Evolutionary conservation across 306 rosid species (phyloP).

Genomic region (Castanea crenata): DNA sequence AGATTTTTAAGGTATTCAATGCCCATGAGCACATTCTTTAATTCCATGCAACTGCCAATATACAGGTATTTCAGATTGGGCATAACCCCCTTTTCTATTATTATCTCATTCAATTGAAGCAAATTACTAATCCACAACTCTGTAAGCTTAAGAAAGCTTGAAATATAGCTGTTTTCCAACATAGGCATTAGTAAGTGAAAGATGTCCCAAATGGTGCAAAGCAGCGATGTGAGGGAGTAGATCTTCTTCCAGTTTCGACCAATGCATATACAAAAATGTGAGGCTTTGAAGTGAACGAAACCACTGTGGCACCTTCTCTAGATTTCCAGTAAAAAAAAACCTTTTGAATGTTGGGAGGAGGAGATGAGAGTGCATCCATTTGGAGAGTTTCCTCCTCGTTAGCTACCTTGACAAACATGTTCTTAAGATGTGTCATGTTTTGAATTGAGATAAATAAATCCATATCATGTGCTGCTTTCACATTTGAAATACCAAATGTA

Average conservation of each 20-base stretch:
- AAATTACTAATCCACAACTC: background rate
- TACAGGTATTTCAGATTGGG: background rate
- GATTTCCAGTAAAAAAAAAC: background rate
- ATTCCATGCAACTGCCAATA: background rate
- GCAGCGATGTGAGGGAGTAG: background rate
- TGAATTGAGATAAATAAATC: constrained; percentile 14
- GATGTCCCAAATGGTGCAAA: background rate
- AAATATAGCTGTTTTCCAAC: background rate
- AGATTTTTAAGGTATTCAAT: background rate
- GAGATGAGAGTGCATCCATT: background rate
- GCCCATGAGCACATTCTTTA: constrained; percentile 10
- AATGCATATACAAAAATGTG: background rate
- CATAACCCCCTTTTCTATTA: constrained; percentile 1
- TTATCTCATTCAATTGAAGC: constrained; percentile 9
- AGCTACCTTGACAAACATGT: background rate
- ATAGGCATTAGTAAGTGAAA: background rate
- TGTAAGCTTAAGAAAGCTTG: constrained; percentile 10
- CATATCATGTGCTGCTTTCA: background rate
- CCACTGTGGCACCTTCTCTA: background rate
- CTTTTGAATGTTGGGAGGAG: background rate
- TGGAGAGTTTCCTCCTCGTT: background rate
- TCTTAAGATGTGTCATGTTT: background rate
- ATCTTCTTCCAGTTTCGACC: constrained; percentile 5
- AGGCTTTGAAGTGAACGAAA: background rate
- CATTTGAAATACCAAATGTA: background rate